Evolutionary conservation across 2,329 filamentous ascomycete genomes (phyloP), one percentile per base, ranked within the genome.

Genomic region (Exophiala xenobiotica): DNA sequence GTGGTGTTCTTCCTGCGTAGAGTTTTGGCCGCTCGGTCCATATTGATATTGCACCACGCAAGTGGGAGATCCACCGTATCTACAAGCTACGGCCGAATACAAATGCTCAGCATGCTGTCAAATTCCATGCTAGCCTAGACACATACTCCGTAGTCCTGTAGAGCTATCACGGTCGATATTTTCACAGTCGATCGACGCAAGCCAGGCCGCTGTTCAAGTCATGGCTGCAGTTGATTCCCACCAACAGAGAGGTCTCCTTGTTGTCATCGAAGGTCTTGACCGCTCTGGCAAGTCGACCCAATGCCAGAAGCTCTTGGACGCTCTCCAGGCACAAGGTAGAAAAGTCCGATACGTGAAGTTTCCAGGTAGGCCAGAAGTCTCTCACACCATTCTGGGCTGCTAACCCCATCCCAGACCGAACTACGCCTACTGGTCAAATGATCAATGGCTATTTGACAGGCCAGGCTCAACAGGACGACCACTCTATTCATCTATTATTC

Each of bases 281-380:
- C 83, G 90, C 58, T 90, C 90, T 37, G 91, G 91, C 49, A 96
- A 96, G 78, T 92, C 90, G 18, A 95, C 90, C 26, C 91, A 96
- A 78, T 91, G 89, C 61, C 79, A 85, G 63, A 72, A 83, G 39
- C 74, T 96, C 33, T 78, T 77, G 29, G 68, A 78, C 22, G 72
- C 68, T 29, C 73, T 89, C 3, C 67, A 75, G 48, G 64, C 68
- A 4, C 65, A 72, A 49, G 81, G 80, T 6, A 69, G 75, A 41
- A 68, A 73, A 42, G 78, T 84, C 23, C 75, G 78, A 61, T 77
- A 80, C 53, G 73, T 86, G 65, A 74, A 85, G 48, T 88, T 89
- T 67, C 86, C 86, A 64, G 81, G 83, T 86, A 70, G 22, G 45
- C 33, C n/a, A n/a, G 6, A n/a, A n/a, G n/a, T n/a, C n/a, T n/a